phyloP scores from a whole-genome alignment of 495 filamentous ascomycete genomes.

The Pyrenula aspistea region DNA sequence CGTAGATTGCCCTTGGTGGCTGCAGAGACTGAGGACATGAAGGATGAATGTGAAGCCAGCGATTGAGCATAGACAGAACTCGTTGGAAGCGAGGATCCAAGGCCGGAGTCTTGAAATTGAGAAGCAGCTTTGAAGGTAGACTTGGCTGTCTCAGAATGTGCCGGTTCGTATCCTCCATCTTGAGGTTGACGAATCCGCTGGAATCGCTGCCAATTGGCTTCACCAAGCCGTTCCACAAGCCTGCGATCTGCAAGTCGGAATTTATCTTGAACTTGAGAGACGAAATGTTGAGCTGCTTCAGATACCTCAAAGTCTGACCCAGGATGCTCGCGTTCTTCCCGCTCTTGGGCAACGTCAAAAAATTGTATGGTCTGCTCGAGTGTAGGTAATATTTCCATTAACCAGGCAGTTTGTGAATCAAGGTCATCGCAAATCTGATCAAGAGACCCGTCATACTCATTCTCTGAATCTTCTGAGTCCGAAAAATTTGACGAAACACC shows the following conservation, averaged over 20 bases:
- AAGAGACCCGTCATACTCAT: background rate
- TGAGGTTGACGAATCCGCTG: background rate
- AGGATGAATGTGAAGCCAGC: conserved; percentile 6
- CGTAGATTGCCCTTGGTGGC: background rate
- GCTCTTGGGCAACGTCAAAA: background rate
- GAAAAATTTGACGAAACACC: background rate
- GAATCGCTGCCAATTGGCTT: conserved; percentile 11
- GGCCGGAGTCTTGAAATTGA: conserved; percentile 9
- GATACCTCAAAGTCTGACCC: conserved; percentile 8
- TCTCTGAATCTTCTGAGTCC: background rate
- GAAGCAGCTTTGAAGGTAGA: conserved; percentile 4
- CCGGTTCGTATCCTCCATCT: background rate
- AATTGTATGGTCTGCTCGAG: conserved; percentile 1
- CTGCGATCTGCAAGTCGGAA: background rate
- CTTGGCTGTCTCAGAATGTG: background rate
- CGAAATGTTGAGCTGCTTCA: conserved; percentile 2
- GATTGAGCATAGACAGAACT: conserved; percentile 3
- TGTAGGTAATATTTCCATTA: conserved; percentile 6
- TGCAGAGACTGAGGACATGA: conserved; percentile 4
- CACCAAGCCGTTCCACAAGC: conserved; percentile 8
- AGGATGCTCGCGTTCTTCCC: too few species aligned
- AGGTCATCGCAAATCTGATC: background rate
- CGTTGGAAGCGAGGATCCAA: conserved; percentile 5
- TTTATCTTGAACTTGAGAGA: conserved; percentile 6
- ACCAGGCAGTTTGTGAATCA: conserved; percentile 1